A percentile compares a stretch with the other conserved stretches of the same genome.
Conservation (phyloP, 176 grass and related monocot genomes). For the Secale cereale region DNA sequence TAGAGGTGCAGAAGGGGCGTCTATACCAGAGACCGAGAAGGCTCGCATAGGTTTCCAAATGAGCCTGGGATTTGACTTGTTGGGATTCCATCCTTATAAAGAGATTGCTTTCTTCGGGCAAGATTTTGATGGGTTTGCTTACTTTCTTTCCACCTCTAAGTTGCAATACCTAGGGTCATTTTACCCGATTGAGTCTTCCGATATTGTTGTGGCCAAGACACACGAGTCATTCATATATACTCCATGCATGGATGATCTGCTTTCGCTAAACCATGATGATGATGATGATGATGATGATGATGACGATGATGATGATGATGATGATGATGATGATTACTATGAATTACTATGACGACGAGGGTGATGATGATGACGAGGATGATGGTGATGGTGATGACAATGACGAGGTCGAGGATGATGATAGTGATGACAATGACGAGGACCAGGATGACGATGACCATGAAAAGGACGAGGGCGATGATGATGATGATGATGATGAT, state of each 20-base stretch:
- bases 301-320: too few relatives aligned
- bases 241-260: not conserved
- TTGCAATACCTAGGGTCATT: slow-evolving; percentile 6
- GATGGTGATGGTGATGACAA: too few relatives aligned
- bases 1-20: not conserved
- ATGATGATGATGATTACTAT: not conserved
- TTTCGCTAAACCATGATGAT: not conserved
- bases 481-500: too few relatives aligned
- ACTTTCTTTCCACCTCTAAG: not conserved
- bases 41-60: not conserved
- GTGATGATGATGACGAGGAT: too few relatives aligned
- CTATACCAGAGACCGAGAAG: not conserved
- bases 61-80: not conserved
- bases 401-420: too few relatives aligned
- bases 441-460: too few relatives aligned
- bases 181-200: fast-evolving
- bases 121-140: not conserved
- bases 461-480: too few relatives aligned
- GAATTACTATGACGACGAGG: too few relatives aligned
- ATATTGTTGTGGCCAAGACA: not conserved
- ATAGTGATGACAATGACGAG: too few relatives aligned
- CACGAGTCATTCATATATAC: slow-evolving; percentile 13
- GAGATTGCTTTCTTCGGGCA: not conserved
- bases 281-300: not conserved
- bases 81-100: slow-evolving; percentile 7